Conservation (phyloP, 106 monocot genomes). For the Narthecium ossifragum region DNA sequence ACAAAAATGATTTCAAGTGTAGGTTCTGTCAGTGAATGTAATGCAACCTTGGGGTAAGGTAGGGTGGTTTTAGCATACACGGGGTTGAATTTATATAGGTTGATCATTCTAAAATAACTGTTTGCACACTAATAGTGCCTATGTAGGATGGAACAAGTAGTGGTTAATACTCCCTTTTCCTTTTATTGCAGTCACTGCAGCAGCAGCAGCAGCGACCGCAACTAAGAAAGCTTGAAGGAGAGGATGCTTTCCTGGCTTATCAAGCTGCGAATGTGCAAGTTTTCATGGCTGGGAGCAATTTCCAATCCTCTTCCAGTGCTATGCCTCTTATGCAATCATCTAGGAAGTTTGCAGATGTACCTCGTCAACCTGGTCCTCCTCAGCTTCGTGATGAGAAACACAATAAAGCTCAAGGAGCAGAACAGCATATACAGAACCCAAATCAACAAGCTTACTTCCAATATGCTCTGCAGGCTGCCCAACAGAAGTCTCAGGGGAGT, state of each 20-base stretch:
- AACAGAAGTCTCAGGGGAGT: constrained; percentile 61
- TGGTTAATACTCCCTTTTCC: too few relatives aligned
- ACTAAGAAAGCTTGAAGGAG: constrained; percentile 54
- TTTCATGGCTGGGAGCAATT: constrained; percentile 27
- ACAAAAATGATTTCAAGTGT: too few relatives aligned
- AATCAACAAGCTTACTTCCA: constrained; percentile 70
- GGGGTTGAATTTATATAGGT: too few relatives aligned
- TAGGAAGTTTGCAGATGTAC: constrained; percentile 27
- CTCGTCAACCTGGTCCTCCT: constrained; percentile 16
- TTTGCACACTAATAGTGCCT: too few relatives aligned
- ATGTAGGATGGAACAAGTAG: too few relatives aligned
- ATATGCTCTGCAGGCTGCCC: constrained; percentile 55
- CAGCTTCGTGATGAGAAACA: constrained; percentile 34
- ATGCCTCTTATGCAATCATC: constrained; percentile 18
- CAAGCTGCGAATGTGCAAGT: constrained; percentile 50
- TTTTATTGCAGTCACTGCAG: constrained; percentile 15
- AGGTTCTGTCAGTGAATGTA: too few relatives aligned
- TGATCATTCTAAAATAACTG: too few relatives aligned
- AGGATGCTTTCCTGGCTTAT: constrained; percentile 25
- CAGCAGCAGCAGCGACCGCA: constrained; percentile 41
- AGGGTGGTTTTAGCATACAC: too few relatives aligned
- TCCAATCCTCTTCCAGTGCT: constrained; percentile 47
- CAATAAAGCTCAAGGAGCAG: constrained; percentile 29
- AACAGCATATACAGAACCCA: constrained; percentile 42
- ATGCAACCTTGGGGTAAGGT: too few relatives aligned